phyloP scores from a whole-genome alignment of 305 asterid genomes.

The Fraxinus albicans region DNA sequence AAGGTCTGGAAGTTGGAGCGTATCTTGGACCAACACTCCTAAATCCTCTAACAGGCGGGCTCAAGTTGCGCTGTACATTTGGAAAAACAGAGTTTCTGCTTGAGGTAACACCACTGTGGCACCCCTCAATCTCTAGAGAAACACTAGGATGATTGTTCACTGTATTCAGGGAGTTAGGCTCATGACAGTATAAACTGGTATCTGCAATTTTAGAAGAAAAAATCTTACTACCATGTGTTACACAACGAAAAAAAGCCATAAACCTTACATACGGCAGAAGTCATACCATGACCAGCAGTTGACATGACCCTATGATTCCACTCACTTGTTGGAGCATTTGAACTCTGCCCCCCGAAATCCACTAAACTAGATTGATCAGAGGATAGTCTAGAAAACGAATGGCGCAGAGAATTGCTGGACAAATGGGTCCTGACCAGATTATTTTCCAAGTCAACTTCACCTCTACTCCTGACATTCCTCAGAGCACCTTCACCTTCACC shows the following conservation, averaged over 20 bases:
- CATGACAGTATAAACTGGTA: conserved; percentile 46
- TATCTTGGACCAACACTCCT: conserved; percentile 54
- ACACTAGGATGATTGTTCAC: conserved; percentile 42
- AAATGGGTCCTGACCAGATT: conserved; percentile 43
- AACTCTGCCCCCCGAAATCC: conserved; percentile 49
- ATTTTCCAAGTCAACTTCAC: conserved; percentile 46
- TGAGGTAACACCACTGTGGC: conserved; percentile 39
- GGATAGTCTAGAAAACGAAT: conserved; percentile 35
- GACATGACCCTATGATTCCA: conserved; percentile 44
- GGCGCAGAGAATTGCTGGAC: conserved; percentile 38
- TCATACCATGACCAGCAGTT: conserved; percentile 47
- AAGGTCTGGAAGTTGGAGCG: conserved; percentile 48
- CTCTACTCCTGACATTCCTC: conserved; percentile 71
- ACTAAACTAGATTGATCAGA: conserved; percentile 41
- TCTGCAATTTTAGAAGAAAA: conserved; percentile 41
- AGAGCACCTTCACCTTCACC: conserved; percentile 59
- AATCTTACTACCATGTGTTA: neutral
- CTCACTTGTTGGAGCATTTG: conserved; percentile 45
- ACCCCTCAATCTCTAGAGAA: conserved; percentile 45
- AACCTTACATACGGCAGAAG: conserved; percentile 53
- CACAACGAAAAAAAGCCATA: conserved; percentile 10
- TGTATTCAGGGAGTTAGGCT: conserved; percentile 37
- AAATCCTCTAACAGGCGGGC: conserved; percentile 53
- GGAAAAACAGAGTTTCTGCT: conserved; percentile 45
- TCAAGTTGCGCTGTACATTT: conserved; percentile 32